These are phyloP conservation scores for Avena eriantha DNA, from an alignment of 176 grass and related monocot genomes.

Conservation along the genomic window DNA sequence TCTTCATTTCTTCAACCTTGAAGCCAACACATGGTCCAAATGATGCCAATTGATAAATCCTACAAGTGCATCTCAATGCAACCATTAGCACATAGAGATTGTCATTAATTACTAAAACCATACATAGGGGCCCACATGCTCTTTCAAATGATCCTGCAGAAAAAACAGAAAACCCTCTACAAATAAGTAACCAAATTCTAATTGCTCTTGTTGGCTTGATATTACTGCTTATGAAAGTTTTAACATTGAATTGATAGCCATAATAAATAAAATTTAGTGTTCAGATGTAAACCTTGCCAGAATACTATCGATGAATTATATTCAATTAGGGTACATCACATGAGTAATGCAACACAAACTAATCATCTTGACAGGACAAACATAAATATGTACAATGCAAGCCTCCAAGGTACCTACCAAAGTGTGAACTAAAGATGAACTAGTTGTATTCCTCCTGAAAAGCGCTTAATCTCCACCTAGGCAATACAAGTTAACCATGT, in stretches of 20 bases:
- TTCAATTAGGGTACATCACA: neutral
- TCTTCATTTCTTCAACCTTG: no score
- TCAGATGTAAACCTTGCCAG: neutral
- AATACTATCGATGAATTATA: neutral
- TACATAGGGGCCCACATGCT: no score
- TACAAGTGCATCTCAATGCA: no score
- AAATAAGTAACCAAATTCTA: conserved; percentile 12
- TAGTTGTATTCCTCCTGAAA: conserved; percentile 50
- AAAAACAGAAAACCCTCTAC: neutral
- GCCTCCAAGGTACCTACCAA: conserved; percentile 58
- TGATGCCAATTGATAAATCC: no score
- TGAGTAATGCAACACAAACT: neutral
- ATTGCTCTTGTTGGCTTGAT: conserved; percentile 5
- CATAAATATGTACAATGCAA: neutral
- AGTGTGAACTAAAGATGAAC: conserved; percentile 80
- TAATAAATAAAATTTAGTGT: neutral
- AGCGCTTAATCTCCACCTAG: no score
- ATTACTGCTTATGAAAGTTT: neutral
- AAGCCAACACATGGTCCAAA: no score
- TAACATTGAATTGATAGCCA: neutral
- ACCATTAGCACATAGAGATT: no score
- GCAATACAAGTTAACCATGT: no score
- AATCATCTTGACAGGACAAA: neutral
- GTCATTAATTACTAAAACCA: no score
- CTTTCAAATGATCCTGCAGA: no score